Evolutionary conservation across 805 yeast genomes (phyloP).

Genomic region (Lipomyces chichibuensis): DNA sequence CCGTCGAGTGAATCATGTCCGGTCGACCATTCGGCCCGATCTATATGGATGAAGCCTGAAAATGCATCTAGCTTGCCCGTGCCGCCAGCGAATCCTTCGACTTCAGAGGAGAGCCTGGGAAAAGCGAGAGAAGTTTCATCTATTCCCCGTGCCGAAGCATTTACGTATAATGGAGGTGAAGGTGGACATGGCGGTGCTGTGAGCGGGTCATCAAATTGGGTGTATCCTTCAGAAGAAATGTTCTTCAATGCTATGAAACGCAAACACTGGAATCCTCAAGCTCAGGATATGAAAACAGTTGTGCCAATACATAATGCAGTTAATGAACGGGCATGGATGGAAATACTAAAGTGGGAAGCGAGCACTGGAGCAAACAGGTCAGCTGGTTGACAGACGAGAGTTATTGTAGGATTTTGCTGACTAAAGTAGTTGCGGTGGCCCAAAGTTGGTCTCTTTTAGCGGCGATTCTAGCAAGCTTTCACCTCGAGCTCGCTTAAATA

Average conservation of each 20-base stretch:
- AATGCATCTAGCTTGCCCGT: slow-evolving; percentile 9
- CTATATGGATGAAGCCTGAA: slow-evolving; percentile 53
- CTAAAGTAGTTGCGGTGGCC: slow-evolving; percentile 67
- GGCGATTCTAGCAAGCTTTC: slow-evolving; percentile 86
- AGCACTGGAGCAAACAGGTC: slow-evolving; percentile 47
- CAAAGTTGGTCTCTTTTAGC: slow-evolving; percentile 79
- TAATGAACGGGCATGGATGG: slow-evolving; percentile 89
- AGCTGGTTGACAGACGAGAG: not conserved
- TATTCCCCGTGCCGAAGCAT: slow-evolving; percentile 64
- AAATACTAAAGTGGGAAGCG: slow-evolving; percentile 80
- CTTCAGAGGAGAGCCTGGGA: slow-evolving; percentile 49
- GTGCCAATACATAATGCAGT: slow-evolving; percentile 95
- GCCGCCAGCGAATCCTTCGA: slow-evolving; percentile 2
- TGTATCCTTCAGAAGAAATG: slow-evolving; percentile 94
- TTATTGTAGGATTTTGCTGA: not conserved
- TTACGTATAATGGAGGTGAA: slow-evolving; percentile 32
- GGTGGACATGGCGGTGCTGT: slow-evolving; percentile 39
- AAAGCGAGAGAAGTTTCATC: slow-evolving; percentile 72
- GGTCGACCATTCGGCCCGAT: slow-evolving; percentile 65
- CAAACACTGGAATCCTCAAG: slow-evolving; percentile 83
- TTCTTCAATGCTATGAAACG: slow-evolving; percentile 93
- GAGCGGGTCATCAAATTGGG: slow-evolving; percentile 63
- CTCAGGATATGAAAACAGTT: slow-evolving; percentile 81
- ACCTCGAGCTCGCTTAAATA: slow-evolving; percentile 79
- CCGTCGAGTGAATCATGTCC: slow-evolving; percentile 57